Base-by-base conservation (phyloP, 495 filamentous ascomycete species). In the Penicillium manginii region DNA sequence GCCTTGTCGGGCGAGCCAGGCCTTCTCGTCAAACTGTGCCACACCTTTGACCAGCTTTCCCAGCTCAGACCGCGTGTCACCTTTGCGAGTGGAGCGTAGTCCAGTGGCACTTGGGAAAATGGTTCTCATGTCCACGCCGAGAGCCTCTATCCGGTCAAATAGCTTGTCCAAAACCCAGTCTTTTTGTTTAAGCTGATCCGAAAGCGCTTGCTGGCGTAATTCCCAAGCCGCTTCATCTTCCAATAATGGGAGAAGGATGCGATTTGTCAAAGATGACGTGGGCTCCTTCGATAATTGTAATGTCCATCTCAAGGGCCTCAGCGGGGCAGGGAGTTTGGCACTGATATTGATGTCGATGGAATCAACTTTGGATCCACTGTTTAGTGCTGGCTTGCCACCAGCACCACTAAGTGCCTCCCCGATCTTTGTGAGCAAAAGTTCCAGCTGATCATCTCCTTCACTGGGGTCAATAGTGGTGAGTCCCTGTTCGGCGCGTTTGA, bases 401-500 rank as follows among this genome's bases (percentile, higher is more conserved):
- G 52, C 63, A 3, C 76, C 72, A 52, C 80, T 77, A 8, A 96
- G 74, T 22, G 86, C 84, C 39, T 85, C 78, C 50, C 82, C 77
- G 31, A 98, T 80, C 63, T 91, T 92, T 12, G 83, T 76, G 10
- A 97, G 73, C 32, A 98, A 82, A 17, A 90, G 83, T 22, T 73
- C 64, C 59, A 93, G 78, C 63, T 97, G 91, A 23, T 85, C 81
- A 10, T 77, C 65, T 58, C 88, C 89, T 66, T 93, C 90, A 60
- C 83, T 88, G 1, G 94, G 88, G 71, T 98, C 94, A 55, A 98
- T 97, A 32, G 87, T 88, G 6, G 89, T 89, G 37, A 85, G 80
- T 59, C 84, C 77, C 9, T 86, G 76, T 18, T 86, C 73, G 21
- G 90, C 90, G 53, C 88, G 82, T 37, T 79, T 70, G 22, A 89